Evolutionary conservation across 371 early-diverging fungal species (phyloP), one percentile per base, ranked within the genome.

Genomic region (Choanephora cucurbitarum): DNA sequence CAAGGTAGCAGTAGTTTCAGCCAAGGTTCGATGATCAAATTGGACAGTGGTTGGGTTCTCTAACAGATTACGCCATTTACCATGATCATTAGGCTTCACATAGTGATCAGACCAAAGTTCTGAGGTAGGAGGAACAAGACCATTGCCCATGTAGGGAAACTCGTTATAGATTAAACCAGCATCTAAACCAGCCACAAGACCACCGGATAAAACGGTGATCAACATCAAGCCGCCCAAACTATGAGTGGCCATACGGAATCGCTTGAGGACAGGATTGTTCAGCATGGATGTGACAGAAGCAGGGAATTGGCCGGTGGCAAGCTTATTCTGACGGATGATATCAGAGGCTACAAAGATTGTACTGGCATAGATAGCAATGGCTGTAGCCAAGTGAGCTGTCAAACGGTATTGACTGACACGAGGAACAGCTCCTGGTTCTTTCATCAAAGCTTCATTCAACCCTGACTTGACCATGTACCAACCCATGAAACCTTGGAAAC

Each of bases 391-490:
- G 68, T 98, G 98, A 14, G 96, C 92, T 2, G 95, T 88, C 55
- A 98, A 76, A 59, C 97, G 88, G 70, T 95, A 96, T 68, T 94
- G 97, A 55, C 91, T 91, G 32, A 98, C 98, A 28, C 97, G 87
- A 5, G 97, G 96, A 0, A 91, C 86, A 7, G 90, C 91, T 41
- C 91, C 88, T 28, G 90, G 86, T 11, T 83, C 85, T 57, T 90
- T 80, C 70, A 92, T 76, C 32, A 94, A 68, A 50, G 92, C 90
- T 44, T 90, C 78, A 18, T 87, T 85, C 11, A 98, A 76, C 13
- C 98, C 98, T 41, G 90, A 90, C 49, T 91, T 88, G 22, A 98
- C 98, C 98, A 98, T 98, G 71, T 92, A 96, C 98, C 98, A 98
- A 50, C 98, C 98, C 67, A 98, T 83, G 14, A 87, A 84, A 39